Evolutionary conservation across 306 rosid species (phyloP).

Genomic region (Phaseolus lunatus): DNA sequence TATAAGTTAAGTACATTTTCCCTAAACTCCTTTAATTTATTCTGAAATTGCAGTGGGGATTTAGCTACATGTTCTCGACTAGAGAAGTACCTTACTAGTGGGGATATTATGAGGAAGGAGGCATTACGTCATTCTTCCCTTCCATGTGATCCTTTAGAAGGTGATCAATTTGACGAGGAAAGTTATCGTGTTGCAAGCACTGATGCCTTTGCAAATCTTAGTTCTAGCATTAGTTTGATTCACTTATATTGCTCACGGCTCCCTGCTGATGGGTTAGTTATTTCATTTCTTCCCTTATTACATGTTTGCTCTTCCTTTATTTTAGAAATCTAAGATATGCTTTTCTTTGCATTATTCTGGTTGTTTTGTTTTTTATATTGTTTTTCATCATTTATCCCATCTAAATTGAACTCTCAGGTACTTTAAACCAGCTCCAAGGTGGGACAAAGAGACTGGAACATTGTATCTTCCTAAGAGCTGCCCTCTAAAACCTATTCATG

Average conservation of each 20-base stretch:
- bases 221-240: slow-evolving; percentile 70
- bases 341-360: slow-evolving; percentile 17
- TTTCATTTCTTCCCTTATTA: slow-evolving; percentile 40
- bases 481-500: slow-evolving; percentile 61
- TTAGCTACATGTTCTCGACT: slow-evolving; percentile 60
- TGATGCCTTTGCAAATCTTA: slow-evolving; percentile 66
- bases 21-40: slow-evolving; percentile 12
- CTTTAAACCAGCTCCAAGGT: slow-evolving; percentile 83
- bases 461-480: slow-evolving; percentile 84
- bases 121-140: slow-evolving; percentile 64
- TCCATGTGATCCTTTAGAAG: slow-evolving; percentile 60
- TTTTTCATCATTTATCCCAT: slow-evolving; percentile 16
- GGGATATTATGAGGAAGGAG: slow-evolving; percentile 76
- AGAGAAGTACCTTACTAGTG: slow-evolving; percentile 67
- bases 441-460: slow-evolving; percentile 64
- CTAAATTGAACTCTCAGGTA: slow-evolving; percentile 56
- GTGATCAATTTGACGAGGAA: slow-evolving; percentile 51
- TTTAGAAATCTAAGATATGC: slow-evolving; percentile 20
- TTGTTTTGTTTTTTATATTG: slow-evolving; percentile 24
- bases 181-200: slow-evolving; percentile 77
- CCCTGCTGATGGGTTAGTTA: slow-evolving; percentile 85
- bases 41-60: slow-evolving; percentile 69
- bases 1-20: neutral
- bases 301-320: neutral
- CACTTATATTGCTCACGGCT: slow-evolving; percentile 87